These are phyloP conservation scores for Zygosaccharomyces sapae DNA, from an alignment of 1,139 yeast species.

Conservation along the genomic window DNA sequence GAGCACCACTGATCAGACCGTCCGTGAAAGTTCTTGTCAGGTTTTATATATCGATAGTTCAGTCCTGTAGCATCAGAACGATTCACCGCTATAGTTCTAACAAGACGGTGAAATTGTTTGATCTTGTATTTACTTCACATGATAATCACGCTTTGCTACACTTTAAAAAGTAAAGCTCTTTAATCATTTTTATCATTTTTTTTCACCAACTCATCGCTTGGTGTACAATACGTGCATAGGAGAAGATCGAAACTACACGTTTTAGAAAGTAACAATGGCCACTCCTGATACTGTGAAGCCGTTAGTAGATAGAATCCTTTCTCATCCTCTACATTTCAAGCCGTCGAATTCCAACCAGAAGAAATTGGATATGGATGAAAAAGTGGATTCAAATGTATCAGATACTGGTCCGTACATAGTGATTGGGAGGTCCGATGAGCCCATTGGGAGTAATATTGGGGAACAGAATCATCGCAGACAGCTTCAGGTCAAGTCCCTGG, in stretches of 20 bases:
- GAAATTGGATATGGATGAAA: slow-evolving; percentile 19
- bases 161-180: neutral
- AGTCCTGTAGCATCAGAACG: neutral
- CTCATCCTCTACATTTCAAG: slow-evolving; percentile 57
- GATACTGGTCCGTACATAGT: slow-evolving; percentile 37
- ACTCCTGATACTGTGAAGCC: slow-evolving; percentile 34
- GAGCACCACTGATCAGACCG: too few relatives aligned
- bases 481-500: neutral
- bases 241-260: neutral
- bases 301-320: slow-evolving; percentile 54
- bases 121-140: neutral
- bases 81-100: neutral
- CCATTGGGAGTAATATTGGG: slow-evolving; percentile 21
- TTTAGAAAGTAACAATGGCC: slow-evolving; percentile 17
- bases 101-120: neutral
- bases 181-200: neutral
- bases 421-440: slow-evolving; percentile 27
- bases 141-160: neutral
- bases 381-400: slow-evolving; percentile 22
- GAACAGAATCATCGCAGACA: slow-evolving; percentile 9
- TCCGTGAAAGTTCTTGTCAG: too few relatives aligned
- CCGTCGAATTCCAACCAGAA: slow-evolving; percentile 38
- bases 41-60: too few relatives aligned
- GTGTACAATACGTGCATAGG: neutral
- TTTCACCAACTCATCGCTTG: slow-evolving; percentile 1